phyloP scores from a whole-genome alignment of 345 rosid species.

The Salix dunnii region DNA sequence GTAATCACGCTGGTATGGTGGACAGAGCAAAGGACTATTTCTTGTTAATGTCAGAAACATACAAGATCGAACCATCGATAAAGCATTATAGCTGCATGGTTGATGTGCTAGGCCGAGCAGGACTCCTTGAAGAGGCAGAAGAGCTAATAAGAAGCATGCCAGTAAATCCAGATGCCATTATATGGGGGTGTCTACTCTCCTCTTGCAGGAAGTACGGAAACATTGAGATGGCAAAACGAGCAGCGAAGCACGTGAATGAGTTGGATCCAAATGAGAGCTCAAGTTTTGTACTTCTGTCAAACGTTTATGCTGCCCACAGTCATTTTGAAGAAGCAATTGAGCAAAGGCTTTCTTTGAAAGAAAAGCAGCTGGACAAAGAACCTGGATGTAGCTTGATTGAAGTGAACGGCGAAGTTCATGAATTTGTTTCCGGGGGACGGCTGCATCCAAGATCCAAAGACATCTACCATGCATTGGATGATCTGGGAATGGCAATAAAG shows the following conservation, averaged over 20 bases:
- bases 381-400: slow-evolving; percentile 80
- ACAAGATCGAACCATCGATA: slow-evolving; percentile 52
- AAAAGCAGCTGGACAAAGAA: slow-evolving; percentile 48
- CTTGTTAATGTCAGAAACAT: slow-evolving; percentile 50
- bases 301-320: slow-evolving; percentile 50
- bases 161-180: slow-evolving; percentile 45
- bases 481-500: slow-evolving; percentile 18
- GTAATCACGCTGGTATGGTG: slow-evolving; percentile 58
- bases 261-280: slow-evolving; percentile 57
- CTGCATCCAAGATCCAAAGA: slow-evolving; percentile 48
- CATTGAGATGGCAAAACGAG: slow-evolving; percentile 51
- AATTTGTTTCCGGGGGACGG: slow-evolving; percentile 72
- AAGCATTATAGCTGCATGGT: slow-evolving; percentile 72
- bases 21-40: slow-evolving; percentile 46
- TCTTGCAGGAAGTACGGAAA: slow-evolving; percentile 54
- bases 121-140: slow-evolving; percentile 63
- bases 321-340: slow-evolving; percentile 50
- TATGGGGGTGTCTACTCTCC: slow-evolving; percentile 67
- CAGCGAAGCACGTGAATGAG: slow-evolving; percentile 41
- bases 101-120: slow-evolving; percentile 59
- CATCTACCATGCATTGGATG: slow-evolving; percentile 47
- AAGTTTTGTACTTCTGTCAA: slow-evolving; percentile 66
- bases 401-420: slow-evolving; percentile 66
- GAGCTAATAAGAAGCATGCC: slow-evolving; percentile 53
- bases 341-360: slow-evolving; percentile 58